Evolutionary conservation across 2,329 filamentous ascomycete species (phyloP).

Genomic region (Epichloe aotearoae): DNA sequence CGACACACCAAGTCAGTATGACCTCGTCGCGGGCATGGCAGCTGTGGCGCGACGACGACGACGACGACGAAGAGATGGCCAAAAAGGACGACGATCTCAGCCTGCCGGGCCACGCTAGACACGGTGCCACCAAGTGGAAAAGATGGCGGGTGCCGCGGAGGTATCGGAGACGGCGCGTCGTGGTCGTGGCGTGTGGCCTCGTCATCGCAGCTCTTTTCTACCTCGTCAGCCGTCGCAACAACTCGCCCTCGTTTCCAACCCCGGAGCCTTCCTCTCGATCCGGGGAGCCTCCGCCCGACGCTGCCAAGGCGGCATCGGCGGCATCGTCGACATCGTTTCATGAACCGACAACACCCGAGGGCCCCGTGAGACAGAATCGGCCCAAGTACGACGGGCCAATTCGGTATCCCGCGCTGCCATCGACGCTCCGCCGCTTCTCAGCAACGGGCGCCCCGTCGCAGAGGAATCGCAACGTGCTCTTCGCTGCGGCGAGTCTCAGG

Average conservation of each 20-base stretch:
- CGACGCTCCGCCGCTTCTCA: constrained; percentile 46
- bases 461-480: constrained; percentile 60
- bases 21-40: constrained; percentile 10
- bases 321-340: neutral
- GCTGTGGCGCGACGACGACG: constrained; percentile 29
- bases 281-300: neutral
- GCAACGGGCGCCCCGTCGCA: constrained; percentile 36
- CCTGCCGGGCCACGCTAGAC: constrained; percentile 11
- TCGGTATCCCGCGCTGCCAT: constrained; percentile 51
- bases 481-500: constrained; percentile 60
- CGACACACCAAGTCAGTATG: constrained; percentile 1
- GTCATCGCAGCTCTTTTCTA: constrained; percentile 44
- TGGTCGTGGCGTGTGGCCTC: constrained; percentile 30
- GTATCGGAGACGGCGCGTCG: constrained; percentile 39
- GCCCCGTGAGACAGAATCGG: neutral
- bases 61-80: constrained; percentile 37
- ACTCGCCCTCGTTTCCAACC: constrained; percentile 12
- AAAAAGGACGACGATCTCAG: constrained; percentile 48
- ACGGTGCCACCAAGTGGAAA: constrained; percentile 24
- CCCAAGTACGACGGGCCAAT: constrained; percentile 54
- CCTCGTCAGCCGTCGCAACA: constrained; percentile 11
- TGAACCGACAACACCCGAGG: neutral
- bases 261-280: neutral
- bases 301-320: neutral
- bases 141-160: constrained; percentile 32